Evolutionary conservation across 108 stramenopile species (phyloP), one percentile per base, ranked within the genome.

Genomic region (Skeletonema marinoi): DNA sequence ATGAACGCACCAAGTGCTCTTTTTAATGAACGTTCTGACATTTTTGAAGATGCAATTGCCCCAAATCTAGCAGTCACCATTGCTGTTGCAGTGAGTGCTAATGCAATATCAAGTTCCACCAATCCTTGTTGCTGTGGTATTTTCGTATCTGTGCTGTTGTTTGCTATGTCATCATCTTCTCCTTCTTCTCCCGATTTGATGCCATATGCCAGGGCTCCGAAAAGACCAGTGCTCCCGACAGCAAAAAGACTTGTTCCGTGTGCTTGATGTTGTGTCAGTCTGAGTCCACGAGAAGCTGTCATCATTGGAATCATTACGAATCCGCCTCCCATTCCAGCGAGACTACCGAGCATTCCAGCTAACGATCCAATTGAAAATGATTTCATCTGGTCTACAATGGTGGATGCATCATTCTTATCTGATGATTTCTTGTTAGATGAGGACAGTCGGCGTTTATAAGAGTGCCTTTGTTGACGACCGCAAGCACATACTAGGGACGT

Each of bases 291-390:
- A 32, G 72, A 29, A 62, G 79, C 77, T 14, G 81, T 87, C 66
- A 90, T 86, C n/a, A 85, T 59, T 3, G 89, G 89, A 9, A 90
- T 97, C 89, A 96, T 95, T 42, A 98, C 85, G 69, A 98, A 98
- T 8, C 95, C 97, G 25, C 97, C 97, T 1, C 97, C 97, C 90
- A 96, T 90, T 5, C 97, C 97, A 12, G 92, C 96, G 19, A 97
- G 74, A n/a, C 4, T 88, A 91, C 97, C 97, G 7, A 92, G 65
- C 4, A 82, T 6, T 0, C 97, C 97, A 6, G 96, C 97, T 5
- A 89, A 35, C 0, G 86, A 48, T 8, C 97, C 97, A 65, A 96
- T 91, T 19, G 66, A 68, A 66, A 92, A 88, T 21, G 84, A 65
- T 68, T 87, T 84, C 14, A 82, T 13, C 46, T 72, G 70, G 11